phyloP scores from a whole-genome alignment of 306 rosid species.

The Elaeagnus macrophylla region DNA sequence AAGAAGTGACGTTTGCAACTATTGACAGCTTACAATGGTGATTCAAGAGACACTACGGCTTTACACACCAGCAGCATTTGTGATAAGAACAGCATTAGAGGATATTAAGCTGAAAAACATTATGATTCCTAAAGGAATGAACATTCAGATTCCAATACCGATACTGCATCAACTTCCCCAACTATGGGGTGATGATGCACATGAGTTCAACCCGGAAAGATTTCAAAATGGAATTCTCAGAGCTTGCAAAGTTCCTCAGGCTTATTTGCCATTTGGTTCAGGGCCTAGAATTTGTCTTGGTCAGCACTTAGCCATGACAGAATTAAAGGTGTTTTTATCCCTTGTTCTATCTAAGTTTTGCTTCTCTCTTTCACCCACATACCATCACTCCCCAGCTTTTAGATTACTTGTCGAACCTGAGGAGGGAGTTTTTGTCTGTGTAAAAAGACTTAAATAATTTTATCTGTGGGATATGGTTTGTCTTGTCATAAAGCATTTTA shows the following conservation, averaged over 20 bases:
- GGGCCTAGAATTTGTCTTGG: slow-evolving; percentile 53
- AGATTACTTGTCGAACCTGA: slow-evolving; percentile 20
- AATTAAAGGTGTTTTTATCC: slow-evolving; percentile 46
- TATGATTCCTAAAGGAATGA: slow-evolving; percentile 44
- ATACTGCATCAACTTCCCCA: slow-evolving; percentile 38
- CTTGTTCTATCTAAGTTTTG: slow-evolving; percentile 23
- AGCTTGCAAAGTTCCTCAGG: slow-evolving; percentile 47
- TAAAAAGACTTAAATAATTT: not conserved
- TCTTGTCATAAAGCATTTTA: no score
- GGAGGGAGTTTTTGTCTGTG: slow-evolving; percentile 18
- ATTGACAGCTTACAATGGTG: slow-evolving; percentile 56
- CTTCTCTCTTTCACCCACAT: slow-evolving; percentile 23
- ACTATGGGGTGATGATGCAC: slow-evolving; percentile 53
- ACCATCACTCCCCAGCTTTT: slow-evolving; percentile 25
- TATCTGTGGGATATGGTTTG: no score
- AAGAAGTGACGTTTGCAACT: no score
- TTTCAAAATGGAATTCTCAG: slow-evolving; percentile 38
- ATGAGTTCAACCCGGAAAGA: slow-evolving; percentile 52
- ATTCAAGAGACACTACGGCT: slow-evolving; percentile 63
- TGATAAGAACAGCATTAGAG: slow-evolving; percentile 29
- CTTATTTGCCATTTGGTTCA: slow-evolving; percentile 49
- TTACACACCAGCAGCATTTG: slow-evolving; percentile 36
- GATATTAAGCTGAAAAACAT: slow-evolving; percentile 38
- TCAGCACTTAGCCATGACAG: slow-evolving; percentile 46
- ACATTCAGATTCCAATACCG: slow-evolving; percentile 43